Evolutionary conservation across 352 stramenopile genomes (phyloP), one percentile per base, ranked within the genome.

Genomic region (Globisporangium nunn): DNA sequence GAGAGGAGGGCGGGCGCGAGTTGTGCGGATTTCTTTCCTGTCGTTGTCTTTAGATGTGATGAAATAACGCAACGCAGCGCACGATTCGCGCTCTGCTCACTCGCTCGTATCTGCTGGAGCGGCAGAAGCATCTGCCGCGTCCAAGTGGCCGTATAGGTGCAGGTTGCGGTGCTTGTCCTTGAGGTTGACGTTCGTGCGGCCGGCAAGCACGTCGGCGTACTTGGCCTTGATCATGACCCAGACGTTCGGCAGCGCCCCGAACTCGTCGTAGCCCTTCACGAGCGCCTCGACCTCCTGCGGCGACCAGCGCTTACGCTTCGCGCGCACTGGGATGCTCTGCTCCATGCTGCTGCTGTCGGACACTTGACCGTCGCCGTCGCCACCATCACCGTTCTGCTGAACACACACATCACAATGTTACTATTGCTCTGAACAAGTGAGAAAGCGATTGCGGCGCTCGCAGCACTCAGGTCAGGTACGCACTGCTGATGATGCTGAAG

Each of bases 151-250:
- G 33, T 72, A 73, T 53, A 72, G 81, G 56, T 75, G 41, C 39
- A 93, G 41, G 56, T 93, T 93, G 43, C 82, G 82, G 57, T 87
- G 88, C 64, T 93, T 93, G 67, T 93, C 82, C 67, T 93, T 93
- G 43, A 93, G 51, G 52, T 93, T 77, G 23, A 93, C 76, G 49
- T 91, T 91, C 31, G 70, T 81, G 28, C 80, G 76, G 54, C 71
- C 54, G 3, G 62, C 58, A 30, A 93, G 68, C 31, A 74, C 63
- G 14, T 75, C 59, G 0, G 62, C 55, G 54, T 73, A 80, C 59
- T 77, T 84, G 29, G 60, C 59, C 56, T 89, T 88, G 70, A 91
- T 93, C 28, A 76, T 65, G 52, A 80, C 48, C 82, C 82, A 93
- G 39, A 85, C 62, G 47, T 84, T 85, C 12, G 63, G 63, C n/a